phyloP scores from a whole-genome alignment of 768 basidiomycete genomes.

The Kwoniella sp. region DNA sequence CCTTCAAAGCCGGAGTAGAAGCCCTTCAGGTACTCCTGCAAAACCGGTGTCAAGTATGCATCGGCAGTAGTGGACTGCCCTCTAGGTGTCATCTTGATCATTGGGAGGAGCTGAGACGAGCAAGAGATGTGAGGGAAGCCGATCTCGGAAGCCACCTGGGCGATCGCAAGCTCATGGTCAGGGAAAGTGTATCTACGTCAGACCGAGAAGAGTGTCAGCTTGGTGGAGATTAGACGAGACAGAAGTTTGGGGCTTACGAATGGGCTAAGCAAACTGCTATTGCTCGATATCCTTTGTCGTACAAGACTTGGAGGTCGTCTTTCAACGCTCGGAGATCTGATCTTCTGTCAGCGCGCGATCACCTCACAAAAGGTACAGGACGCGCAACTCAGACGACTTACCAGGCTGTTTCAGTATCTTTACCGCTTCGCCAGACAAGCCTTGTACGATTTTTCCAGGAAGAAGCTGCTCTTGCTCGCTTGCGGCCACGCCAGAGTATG shows the following conservation, averaged over 20 bases:
- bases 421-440: slow-evolving; percentile 71
- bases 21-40: slow-evolving; percentile 37
- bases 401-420: slow-evolving; percentile 60
- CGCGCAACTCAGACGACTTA: slow-evolving; percentile 35
- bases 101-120: slow-evolving; percentile 62
- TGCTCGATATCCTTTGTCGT: slow-evolving; percentile 72
- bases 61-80: slow-evolving; percentile 43
- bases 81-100: slow-evolving; percentile 49
- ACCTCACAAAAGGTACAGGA: not conserved
- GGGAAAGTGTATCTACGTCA: slow-evolving; percentile 65
- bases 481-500: slow-evolving; percentile 75
- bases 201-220: not conserved
- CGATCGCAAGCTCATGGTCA: slow-evolving; percentile 76
- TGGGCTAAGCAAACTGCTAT: slow-evolving; percentile 44
- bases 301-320: slow-evolving; percentile 69
- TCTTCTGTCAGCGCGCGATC: slow-evolving; percentile 6
- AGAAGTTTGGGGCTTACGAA: not conserved
- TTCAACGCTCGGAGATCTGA: slow-evolving; percentile 65
- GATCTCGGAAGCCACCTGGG: slow-evolving; percentile 70
- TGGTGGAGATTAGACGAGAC: not conserved
- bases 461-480: slow-evolving; percentile 57
- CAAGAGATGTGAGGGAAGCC: slow-evolving; percentile 81
- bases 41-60: slow-evolving; percentile 49
- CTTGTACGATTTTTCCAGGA: not conserved
- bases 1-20: slow-evolving; percentile 44